Evolutionary conservation across 495 filamentous ascomycete genomes (phyloP), one percentile per base, ranked within the genome.

Genomic region (Glonium stellatum): DNA sequence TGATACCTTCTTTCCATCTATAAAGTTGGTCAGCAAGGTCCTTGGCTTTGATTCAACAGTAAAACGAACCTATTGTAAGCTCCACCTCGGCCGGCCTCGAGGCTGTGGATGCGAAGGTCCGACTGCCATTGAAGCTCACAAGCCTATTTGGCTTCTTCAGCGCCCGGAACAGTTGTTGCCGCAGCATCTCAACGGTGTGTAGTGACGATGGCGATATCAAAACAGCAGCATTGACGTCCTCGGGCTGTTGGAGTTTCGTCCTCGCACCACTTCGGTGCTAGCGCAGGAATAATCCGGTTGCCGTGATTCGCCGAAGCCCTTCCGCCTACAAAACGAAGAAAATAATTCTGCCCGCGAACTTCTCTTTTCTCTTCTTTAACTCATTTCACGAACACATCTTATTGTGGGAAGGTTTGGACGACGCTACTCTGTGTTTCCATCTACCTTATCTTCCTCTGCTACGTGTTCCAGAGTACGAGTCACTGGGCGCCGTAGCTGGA

Each of bases 1-100:
- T 46, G 90, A 95, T 22, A 96, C 86, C 76, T 95, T 91, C 79
- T 93, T 95, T 71, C 90, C 91, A 83, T 95, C 89, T 92, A 69
- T n/a, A 71, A 35, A 49, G 25, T n/a, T 48, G 51, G 71, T 76
- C 61, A 78, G 69, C 63, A 66, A 50, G 55, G 55, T 19, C 42
- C 50, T 44, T 13, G 31, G 18, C 15, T 42, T 58, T 68, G 67
- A 69, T 11, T 34, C 48, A 48, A 41, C n/a, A 51, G 46, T 34
- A 35, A 44, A 52, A 71, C 87, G 68, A 77, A 93, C 90, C 90
- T 79, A 96, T 84, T 65, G 91, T 96, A 69, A 96, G 85, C 83
- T 95, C 88, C 68, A 96, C 91, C 80, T 96, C 90, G 58, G 91
- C 90, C 64, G 79, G 79, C 70, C 88, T 83, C 73, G 75, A 79